phyloP scores from a whole-genome alignment of 345 rosid species.

The Ceriops zippeliana region DNA sequence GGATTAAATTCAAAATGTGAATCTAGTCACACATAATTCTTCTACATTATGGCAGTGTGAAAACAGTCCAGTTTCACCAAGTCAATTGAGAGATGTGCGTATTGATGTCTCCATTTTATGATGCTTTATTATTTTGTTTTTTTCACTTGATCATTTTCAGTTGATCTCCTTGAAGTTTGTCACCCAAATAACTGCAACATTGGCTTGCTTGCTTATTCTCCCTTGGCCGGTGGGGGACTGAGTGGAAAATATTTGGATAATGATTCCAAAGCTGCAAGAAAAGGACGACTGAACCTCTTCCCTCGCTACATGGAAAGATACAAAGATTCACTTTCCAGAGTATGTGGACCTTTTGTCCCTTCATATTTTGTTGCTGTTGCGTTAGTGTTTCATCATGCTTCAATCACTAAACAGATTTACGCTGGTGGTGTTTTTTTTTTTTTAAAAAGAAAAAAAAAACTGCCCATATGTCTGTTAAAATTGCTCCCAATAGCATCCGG shows the following conservation, averaged over 20 bases:
- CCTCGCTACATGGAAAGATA: slow-evolving; percentile 93
- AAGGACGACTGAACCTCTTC: slow-evolving; percentile 72
- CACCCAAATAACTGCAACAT: slow-evolving; percentile 79
- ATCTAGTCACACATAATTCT: too few relatives aligned
- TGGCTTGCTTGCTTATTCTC: slow-evolving; percentile 83
- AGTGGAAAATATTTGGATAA: slow-evolving; percentile 67
- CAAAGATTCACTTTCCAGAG: slow-evolving; percentile 60
- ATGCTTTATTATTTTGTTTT: background rate
- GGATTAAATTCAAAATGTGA: too few relatives aligned
- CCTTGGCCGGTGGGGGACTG: slow-evolving; percentile 70
- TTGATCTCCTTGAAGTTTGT: slow-evolving; percentile 88
- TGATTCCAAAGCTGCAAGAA: slow-evolving; percentile 60
- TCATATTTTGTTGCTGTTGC: too few relatives aligned
- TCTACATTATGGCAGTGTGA: too few relatives aligned
- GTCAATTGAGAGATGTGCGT: background rate
- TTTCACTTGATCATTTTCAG: slow-evolving; percentile 35
- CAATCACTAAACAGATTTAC: too few relatives aligned
- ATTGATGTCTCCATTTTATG: background rate
- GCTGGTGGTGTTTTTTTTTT: too few relatives aligned
- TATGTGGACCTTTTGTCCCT: slow-evolving; percentile 17
- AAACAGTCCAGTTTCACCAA: too few relatives aligned
- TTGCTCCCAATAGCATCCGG: background rate
- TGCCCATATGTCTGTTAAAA: too few relatives aligned
- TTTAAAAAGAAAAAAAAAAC: too few relatives aligned
- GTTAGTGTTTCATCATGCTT: too few relatives aligned